Conservation (phyloP, 768 basidiomycete species). For the Pulveroboletus sp. region DNA sequence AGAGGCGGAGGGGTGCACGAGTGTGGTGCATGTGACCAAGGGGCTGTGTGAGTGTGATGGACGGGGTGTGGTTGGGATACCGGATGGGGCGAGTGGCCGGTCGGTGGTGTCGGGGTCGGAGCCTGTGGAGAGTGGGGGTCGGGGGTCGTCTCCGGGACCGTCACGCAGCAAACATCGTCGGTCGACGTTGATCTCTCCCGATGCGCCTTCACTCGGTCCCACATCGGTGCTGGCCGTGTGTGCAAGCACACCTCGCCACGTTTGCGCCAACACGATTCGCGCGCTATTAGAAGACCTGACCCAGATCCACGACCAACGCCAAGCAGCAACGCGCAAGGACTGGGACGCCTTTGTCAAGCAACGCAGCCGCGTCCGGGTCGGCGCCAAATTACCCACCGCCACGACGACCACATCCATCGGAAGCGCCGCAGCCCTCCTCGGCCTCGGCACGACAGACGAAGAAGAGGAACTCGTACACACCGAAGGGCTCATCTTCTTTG, state of each 20-base stretch:
- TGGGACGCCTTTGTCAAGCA: constrained; percentile 90
- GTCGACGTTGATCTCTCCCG: constrained; percentile 36
- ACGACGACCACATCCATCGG: constrained; percentile 27
- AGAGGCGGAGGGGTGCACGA: constrained; percentile 41
- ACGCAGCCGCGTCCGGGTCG: constrained; percentile 46
- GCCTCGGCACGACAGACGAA: constrained; percentile 58
- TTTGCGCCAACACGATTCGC: constrained; percentile 72
- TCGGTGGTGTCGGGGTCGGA: constrained; percentile 13
- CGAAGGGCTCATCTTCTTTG: constrained; percentile 87
- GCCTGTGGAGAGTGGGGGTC: constrained; percentile 16
- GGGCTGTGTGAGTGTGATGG: constrained; percentile 42
- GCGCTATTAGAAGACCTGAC: constrained; percentile 73
- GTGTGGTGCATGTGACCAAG: constrained; percentile 37
- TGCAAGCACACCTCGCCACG: constrained; percentile 65
- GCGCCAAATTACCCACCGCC: constrained; percentile 20
- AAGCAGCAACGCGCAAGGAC: constrained; percentile 63
- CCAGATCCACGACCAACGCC: constrained; percentile 78
- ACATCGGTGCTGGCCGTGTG: constrained; percentile 61
- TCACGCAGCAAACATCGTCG: constrained; percentile 45
- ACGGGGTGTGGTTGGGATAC: constrained; percentile 9
- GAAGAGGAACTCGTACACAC: constrained; percentile 78
- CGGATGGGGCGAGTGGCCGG: constrained; percentile 10
- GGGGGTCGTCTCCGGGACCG: constrained; percentile 46
- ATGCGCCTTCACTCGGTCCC: constrained; percentile 16
- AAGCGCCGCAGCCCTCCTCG: constrained; percentile 65